Evolutionary conservation across 257 asterid genomes (phyloP), one percentile per base, ranked within the genome.

Genomic region (Ilex asprella): DNA sequence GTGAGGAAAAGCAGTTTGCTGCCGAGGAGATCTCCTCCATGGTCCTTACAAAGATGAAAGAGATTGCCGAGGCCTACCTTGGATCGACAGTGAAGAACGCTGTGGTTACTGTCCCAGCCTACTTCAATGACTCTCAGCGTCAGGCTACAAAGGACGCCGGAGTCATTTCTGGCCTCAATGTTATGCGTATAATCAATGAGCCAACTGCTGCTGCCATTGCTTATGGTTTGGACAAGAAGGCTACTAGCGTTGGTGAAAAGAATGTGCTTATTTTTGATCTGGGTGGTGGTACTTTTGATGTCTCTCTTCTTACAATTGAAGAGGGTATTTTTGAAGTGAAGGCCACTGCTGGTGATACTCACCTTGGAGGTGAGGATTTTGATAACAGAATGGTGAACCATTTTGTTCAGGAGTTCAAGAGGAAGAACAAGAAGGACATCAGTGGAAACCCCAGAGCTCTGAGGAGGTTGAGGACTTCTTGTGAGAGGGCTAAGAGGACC

Each of bases 401-500:
- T 44, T 69, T 51, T 57, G 65, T 69, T 12, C 55, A 39, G 14
- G 79, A 70, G 60, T 75, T 75, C 13, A 63, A 75, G 58, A 75
- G 73, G 60, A 75, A 70, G 65, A 53, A 75, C 64, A 70, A 75
- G 56, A 71, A 76, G 67, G 77, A 76, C 32, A 64, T 75, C 2
- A 74, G 47, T 3, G 67, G 73, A 5, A 69, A 70, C 51, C 63
- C 79, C 1, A 61, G 70, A n/a, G 75, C 77, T 10, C 59, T 75
- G 30, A 65, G 75, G 65, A 65, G 79, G 55, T 61, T 74, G 71
- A 74, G 75, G 55, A 71, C 71, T 5, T 67, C 71, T 54, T 70
- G 74, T 55, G 71, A 60, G 62, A 55, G 76, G 59, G 75, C 75
- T 16, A 74, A 66, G 57, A 74, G 79, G 62, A 57, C 63, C 15